Evolutionary conservation across 2,329 filamentous ascomycete genomes (phyloP).

Genomic region (Stylonectria norvegica): DNA sequence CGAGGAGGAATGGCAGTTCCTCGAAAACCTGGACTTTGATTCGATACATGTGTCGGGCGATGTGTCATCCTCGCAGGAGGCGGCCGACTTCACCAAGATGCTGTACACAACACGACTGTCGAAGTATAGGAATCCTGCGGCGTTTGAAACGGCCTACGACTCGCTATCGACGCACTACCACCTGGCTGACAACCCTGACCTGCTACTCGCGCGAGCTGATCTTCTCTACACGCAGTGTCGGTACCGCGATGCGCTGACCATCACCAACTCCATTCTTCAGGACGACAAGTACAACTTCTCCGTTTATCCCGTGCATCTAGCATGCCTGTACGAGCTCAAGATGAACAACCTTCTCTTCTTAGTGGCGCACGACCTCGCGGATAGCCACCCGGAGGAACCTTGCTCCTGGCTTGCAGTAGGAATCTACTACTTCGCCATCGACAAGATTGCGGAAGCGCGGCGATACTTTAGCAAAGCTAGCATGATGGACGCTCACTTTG

Average conservation of each 20-base stretch:
- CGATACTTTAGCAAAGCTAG: conserved; percentile 97
- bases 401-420: conserved; percentile 93
- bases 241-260: conserved; percentile 78
- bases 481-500: conserved; percentile 96
- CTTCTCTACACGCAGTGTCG: conserved; percentile 92
- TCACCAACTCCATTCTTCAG: conserved; percentile 79
- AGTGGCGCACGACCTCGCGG: conserved; percentile 86
- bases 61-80: conserved; percentile 71
- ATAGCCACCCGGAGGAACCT: conserved; percentile 85
- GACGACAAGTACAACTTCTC: conserved; percentile 85
- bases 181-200: conserved; percentile 79
- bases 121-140: conserved; percentile 84
- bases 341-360: conserved; percentile 88
- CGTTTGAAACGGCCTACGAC: conserved; percentile 82
- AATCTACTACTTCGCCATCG: conserved; percentile 87
- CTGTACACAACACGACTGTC: conserved; percentile 93
- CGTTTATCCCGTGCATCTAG: conserved; percentile 86
- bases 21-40: conserved; percentile 88
- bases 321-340: conserved; percentile 82
- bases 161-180: conserved; percentile 92
- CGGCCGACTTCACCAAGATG: conserved; percentile 90
- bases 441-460: conserved; percentile 86
- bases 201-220: conserved; percentile 85
- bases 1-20: conserved; percentile 83
- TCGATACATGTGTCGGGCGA: conserved; percentile 61